phyloP scores from a whole-genome alignment of 2,329 filamentous ascomycete species.

The Fusarium albidum region DNA sequence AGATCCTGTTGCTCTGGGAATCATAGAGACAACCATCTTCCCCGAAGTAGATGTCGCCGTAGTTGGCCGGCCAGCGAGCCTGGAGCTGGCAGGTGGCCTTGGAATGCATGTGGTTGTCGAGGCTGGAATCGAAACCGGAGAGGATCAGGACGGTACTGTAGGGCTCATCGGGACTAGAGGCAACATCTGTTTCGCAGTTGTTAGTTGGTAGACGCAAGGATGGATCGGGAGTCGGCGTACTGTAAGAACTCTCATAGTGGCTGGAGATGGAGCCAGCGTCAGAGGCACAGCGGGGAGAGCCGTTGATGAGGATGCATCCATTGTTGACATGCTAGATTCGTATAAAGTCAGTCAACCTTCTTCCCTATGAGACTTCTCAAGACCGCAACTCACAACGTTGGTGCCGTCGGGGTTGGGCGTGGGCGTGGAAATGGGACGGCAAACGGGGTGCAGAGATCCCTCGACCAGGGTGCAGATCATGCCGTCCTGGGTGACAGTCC shows the following conservation, averaged over 20 bases:
- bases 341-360: not conserved
- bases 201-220: too few species aligned
- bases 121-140: constrained; percentile 14
- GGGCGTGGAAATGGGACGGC: not conserved
- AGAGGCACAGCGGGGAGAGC: constrained; percentile 8
- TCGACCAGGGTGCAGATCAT: constrained; percentile 8
- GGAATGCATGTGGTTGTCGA: constrained; percentile 4
- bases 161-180: constrained; percentile 7
- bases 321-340: constrained; percentile 18
- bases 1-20: constrained; percentile 13
- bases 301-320: constrained; percentile 18
- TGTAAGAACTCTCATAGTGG: constrained; percentile 17
- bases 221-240: too few species aligned
- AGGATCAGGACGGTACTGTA: constrained; percentile 14
- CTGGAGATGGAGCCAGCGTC: constrained; percentile 12
- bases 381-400: constrained; percentile 21
- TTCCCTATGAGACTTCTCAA: too few species aligned
- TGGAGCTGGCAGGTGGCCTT: constrained; percentile 16
- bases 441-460: constrained; percentile 13
- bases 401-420: constrained; percentile 19
- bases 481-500: constrained; percentile 4
- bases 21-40: constrained; percentile 21
- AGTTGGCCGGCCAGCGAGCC: constrained; percentile 19
- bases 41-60: constrained; percentile 15
- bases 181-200: constrained; percentile 21